Evolutionary conservation across 2,329 filamentous ascomycete species (phyloP), one percentile per base, ranked within the genome.

Genomic region (Penicillium expansum): DNA sequence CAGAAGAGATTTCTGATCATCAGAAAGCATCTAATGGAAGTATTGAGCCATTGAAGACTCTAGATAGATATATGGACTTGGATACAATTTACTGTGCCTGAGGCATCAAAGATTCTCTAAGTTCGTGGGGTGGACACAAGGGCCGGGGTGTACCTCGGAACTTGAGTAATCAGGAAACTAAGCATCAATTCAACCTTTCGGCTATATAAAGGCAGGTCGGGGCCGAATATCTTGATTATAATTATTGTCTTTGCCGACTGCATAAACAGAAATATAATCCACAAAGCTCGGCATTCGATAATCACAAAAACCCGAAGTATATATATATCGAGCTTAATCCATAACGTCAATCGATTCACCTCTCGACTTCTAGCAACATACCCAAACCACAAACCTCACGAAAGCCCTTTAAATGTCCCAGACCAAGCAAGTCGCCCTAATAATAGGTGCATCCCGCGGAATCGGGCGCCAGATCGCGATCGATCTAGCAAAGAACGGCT

Each of bases 391-490:
- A 13, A 9, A 43, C 3, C 30, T 7, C 11, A 22, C 11, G 2
- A 14, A 45, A 20, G 9, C n/a, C 4, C n/a, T 35, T 35, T 16
- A n/a, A 8, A 52, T 22, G 35, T 10, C 24, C 24, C 59, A 24
- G 55, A 69, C 27, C 13, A 63, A 70, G 20, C 66, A 62, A 9
- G 88, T 92, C 7, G 89, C 88, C 20, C 79, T 92, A 20, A 79
- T 93, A 5, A 81, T 92, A 20, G 90, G 90, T 38, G 89, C 88
- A 2, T 92, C 89, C 0, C 79, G 91, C 59, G 91, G 91, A 37
- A 93, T 95, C 61, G 91, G 91, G 44, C 80, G 90, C 39, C 90
- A 94, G 71, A 80, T 94, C 38, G 90, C 91, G 55, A 82, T 95
- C 65, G 88, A 91, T 69, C 79, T 95, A 3, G 88, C 90, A 8